Conservation (phyloP, 1,284 basidiomycete genomes). For the Ustilago sp. region DNA sequence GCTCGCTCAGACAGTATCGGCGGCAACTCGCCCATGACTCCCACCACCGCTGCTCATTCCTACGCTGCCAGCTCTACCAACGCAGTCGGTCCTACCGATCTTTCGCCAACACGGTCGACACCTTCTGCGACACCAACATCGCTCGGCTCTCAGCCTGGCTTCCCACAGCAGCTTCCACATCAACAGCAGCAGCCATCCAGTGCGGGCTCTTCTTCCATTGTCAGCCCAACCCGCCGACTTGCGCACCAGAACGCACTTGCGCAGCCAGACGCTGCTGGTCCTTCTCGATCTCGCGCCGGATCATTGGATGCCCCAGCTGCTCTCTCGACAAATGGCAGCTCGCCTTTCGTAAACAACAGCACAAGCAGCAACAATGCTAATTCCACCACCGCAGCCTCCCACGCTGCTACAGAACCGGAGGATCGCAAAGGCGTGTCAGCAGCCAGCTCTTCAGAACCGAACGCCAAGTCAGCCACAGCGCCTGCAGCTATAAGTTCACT, state of each 20-base stretch:
- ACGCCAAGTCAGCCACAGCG: constrained; percentile 13
- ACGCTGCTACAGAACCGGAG: constrained; percentile 20
- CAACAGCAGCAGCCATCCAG: constrained; percentile 20
- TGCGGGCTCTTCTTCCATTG: constrained; percentile 26
- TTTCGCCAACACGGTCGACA: constrained; percentile 45
- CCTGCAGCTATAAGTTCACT: constrained; percentile 1
- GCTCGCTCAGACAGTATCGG: constrained; percentile 26
- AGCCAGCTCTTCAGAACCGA: constrained; percentile 8
- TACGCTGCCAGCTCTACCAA: constrained; percentile 18
- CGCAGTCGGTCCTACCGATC: constrained; percentile 18
- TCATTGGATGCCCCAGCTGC: constrained; percentile 22
- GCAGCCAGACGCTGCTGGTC: constrained; percentile 23
- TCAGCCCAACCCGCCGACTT: constrained; percentile 48
- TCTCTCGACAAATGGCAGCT: constrained; percentile 6
- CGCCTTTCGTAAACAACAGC: constrained; percentile 17
- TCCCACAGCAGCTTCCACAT: constrained; percentile 21
- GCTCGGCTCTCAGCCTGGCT: constrained; percentile 33
- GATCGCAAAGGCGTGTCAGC: constrained; percentile 24
- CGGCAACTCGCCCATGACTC: constrained; percentile 38
- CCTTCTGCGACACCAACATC: constrained; percentile 37
- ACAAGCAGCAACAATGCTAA: not conserved
- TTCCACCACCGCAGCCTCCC: not conserved
- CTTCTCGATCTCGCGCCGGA: constrained; percentile 33
- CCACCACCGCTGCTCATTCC: constrained; percentile 26
- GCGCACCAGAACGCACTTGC: constrained; percentile 40